Base-by-base conservation (phyloP, 768 basidiomycete genomes). In the Tylopilus cervinicoccineus region DNA sequence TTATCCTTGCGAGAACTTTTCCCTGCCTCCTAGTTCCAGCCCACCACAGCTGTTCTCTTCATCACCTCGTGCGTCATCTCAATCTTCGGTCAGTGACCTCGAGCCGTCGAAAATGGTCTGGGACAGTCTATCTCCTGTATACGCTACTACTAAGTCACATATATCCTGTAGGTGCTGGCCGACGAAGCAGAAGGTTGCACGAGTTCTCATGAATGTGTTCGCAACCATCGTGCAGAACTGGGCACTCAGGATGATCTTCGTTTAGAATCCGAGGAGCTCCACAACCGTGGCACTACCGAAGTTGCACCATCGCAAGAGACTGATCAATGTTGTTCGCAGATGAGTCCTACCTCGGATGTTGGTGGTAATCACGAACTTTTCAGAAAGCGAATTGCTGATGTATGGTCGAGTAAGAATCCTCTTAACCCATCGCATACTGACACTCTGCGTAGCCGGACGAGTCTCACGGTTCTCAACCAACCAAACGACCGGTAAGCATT, bases 1-100 rank as follows among this genome's bases (percentile, higher is more conserved):
- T 40, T 32, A 38, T 47, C n/a, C 37, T 3, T 42, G 14, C 47
- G 51, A 53, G 1, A 43, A 57, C 12, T 22, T 51, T 44, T 61
- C 64, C 38, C 49, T 54, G 12, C 66, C 58, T 29, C 77, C 75
- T 23, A 74, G 71, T 51, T 81, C 79, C 10, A 80, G 77, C 52
- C 77, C 79, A 41, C 55, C 61, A 8, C 59, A 62, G 16, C n/a
- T 72, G 33, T 71, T 78, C 56, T 67, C 71, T 51, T 70, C 76
- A 40, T 74, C 77, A 7, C 72, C 76, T 5, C 52, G 60, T n/a
- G 55, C 51, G 27, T 66, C 61, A 12, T 70, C 72, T 23, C 64
- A 64, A 34, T 67, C 68, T 19, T 64, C 66, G 2, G 51, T 44
- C 6, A 32, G 34, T 10, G 53, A 33, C 16, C 13, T 17, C 31